phyloP scores from a whole-genome alignment of 148 eudicot genomes.

The Silene uniflora region DNA sequence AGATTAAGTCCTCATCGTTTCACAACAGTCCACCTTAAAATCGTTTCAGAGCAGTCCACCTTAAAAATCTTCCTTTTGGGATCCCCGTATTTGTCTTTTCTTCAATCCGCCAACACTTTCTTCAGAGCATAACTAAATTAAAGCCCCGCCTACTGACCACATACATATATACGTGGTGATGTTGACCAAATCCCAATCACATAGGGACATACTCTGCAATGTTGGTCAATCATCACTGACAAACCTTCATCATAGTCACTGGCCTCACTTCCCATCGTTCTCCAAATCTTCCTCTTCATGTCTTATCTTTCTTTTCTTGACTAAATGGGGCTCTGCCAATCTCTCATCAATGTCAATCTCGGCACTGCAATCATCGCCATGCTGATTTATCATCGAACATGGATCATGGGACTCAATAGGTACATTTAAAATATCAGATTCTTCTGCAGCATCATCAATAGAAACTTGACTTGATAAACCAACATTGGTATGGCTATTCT shows the following conservation, averaged over 20 bases:
- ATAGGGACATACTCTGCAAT: not conserved
- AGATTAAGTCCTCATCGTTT: not conserved
- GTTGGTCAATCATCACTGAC: not conserved
- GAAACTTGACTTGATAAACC: constrained; percentile 20
- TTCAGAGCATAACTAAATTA: not conserved
- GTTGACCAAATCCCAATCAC: not conserved
- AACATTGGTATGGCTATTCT: constrained; percentile 27
- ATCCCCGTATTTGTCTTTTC: not conserved
- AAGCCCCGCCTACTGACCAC: not conserved
- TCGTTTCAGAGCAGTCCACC: too few species aligned
- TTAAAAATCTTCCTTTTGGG: not conserved
- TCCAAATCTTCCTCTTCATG: constrained; percentile 4
- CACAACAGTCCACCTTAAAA: not conserved
- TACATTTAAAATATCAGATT: constrained; percentile 23
- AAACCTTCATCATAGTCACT: not conserved
- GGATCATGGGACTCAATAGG: constrained; percentile 20
- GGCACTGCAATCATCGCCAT: constrained; percentile 4
- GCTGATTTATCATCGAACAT: constrained; percentile 22
- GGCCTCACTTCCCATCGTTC: constrained; percentile 25
- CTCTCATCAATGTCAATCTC: constrained; percentile 9
- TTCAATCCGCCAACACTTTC: not conserved
- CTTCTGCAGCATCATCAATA: constrained; percentile 24
- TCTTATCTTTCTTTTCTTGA: constrained; percentile 23
- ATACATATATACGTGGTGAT: not conserved
- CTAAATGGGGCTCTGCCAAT: constrained; percentile 13